Evolutionary conservation across 2,329 filamentous ascomycete genomes (phyloP), one percentile per base, ranked within the genome.

Genomic region (Phialophora expanda): DNA sequence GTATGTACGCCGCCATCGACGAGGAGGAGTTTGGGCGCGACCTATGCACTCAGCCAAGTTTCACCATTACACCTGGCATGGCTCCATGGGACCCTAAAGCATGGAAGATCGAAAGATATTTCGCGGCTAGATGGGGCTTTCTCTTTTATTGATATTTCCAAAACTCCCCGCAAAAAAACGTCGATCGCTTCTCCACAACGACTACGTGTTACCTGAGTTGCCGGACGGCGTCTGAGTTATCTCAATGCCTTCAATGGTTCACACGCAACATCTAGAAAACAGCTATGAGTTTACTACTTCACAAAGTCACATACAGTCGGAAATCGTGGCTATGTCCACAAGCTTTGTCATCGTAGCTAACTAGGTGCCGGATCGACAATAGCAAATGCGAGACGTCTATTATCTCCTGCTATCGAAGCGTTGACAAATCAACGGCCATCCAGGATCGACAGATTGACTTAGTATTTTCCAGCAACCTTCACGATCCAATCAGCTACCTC

Each of bases 1-100:
- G 53, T 9, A 60, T 68, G 22, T 58, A 58, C 3, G 66, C 68
- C 34, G 4, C 38, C 2, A 62, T 80, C 32, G 76, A 81, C 67
- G 74, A 78, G n/a, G 77, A 79, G 26, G 75, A 78, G 5, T 73
- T 81, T 12, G 28, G 76, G 32, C 64, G 61, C 11, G 78, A 79
- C 64, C n/a, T 79, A 4, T 74, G 75, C 54, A 71, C 71, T 12
- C 73, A 74, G 68, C 71, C 71, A 9, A 77, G 75, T 64, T 78
- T 78, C 64, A 66, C 66, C 7, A 74, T 79, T 50, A 68, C 63
- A 28, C 57, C 63, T 8, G 75, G 76, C 2, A 63, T 63, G 1
- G 70, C 68, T 17, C 64, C 71, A 11, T 78, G 76, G 75, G 75
- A 79, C 70, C 73, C 76, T 14, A 66, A 63, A 41, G 74, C 73